A percentile compares a stretch with the other conserved stretches of the same genome.
phyloP scores from a whole-genome alignment of 2,329 filamentous ascomycete genomes.

The Zalaria obscura region DNA sequence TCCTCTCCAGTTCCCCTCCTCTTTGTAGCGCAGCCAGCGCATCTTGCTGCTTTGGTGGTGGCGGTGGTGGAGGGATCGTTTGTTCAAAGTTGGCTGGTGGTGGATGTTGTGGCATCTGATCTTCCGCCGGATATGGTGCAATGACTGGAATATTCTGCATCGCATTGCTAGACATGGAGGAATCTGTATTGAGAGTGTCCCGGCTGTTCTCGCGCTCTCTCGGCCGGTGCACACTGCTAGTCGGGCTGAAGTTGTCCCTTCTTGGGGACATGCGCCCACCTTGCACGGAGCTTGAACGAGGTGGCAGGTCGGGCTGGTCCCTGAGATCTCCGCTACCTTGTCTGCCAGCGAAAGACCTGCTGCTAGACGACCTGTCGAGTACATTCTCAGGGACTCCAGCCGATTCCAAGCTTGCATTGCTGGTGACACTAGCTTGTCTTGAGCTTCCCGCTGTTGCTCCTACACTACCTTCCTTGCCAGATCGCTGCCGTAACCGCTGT shows the following conservation, averaged over 20 bases:
- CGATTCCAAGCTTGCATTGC: conserved; percentile 28
- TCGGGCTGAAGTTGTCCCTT: conserved; percentile 22
- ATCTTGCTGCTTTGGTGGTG: conserved; percentile 74
- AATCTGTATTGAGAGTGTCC: conserved; percentile 35
- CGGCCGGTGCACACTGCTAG: conserved; percentile 15
- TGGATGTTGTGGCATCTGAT: conserved; percentile 28
- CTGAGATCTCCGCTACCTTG: conserved; percentile 25
- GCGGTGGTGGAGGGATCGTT: conserved; percentile 49
- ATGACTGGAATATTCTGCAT: conserved; percentile 66
- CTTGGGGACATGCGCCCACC: conserved; percentile 28
- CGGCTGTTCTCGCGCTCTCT: conserved; percentile 11
- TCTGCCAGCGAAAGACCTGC: conserved; percentile 22
- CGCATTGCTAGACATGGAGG: conserved; percentile 57
- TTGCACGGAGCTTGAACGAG: conserved; percentile 30
- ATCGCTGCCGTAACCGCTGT: conserved; percentile 58
- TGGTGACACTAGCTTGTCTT: conserved; percentile 32
- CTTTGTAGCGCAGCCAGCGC: conserved; percentile 81
- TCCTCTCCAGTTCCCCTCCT: conserved; percentile 80
- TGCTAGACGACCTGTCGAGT: conserved; percentile 24
- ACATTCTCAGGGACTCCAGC: conserved; percentile 25
- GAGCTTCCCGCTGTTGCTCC: conserved; percentile 15
- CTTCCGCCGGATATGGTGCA: conserved; percentile 55
- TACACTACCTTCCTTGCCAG: conserved; percentile 31
- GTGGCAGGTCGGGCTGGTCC: conserved; percentile 28
- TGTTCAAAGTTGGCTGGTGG: conserved; percentile 18